A percentile compares a stretch with the other conserved stretches of the same genome.
phyloP scores from a whole-genome alignment of 495 filamentous ascomycete genomes.

The Hypoxylon subgilvum region DNA sequence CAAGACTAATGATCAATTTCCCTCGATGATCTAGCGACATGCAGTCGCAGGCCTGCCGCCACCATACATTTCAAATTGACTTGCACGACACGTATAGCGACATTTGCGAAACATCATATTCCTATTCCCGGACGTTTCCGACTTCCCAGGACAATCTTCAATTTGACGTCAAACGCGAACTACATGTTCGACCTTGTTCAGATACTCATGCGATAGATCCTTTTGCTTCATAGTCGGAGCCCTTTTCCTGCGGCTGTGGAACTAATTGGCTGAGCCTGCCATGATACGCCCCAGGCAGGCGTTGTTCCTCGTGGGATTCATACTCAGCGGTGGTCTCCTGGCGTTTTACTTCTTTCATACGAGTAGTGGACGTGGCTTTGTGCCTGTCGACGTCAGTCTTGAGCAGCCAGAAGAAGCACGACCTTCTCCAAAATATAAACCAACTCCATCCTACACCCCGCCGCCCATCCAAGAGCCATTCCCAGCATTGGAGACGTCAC shows the following conservation, averaged over 20 bases:
- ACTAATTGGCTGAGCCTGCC: no score
- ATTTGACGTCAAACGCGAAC: background rate
- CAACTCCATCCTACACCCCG: constrained; percentile 43
- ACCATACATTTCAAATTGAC: no score
- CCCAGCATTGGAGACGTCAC: constrained; percentile 44
- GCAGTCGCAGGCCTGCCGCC: no score
- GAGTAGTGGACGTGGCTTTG: background rate
- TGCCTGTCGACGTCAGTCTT: background rate
- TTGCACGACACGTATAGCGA: no score
- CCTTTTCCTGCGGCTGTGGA: no score
- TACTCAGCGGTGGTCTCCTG: constrained; percentile 7
- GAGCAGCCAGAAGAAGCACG: background rate
- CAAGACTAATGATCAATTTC: no score
- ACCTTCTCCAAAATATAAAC: constrained; percentile 43
- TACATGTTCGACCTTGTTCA: background rate
- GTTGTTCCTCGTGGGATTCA: constrained; percentile 5
- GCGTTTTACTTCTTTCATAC: constrained; percentile 3
- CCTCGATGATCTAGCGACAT: no score
- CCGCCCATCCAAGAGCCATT: constrained; percentile 48
- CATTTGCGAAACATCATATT: no score
- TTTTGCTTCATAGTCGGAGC: background rate
- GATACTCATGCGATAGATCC: background rate
- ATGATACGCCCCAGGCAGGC: constrained; percentile 16
- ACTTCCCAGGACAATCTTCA: background rate
- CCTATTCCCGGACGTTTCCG: background rate